Evolutionary conservation across 2,329 filamentous ascomycete genomes (phyloP), one percentile per base, ranked within the genome.

Genomic region (Sclerotinia minor): DNA sequence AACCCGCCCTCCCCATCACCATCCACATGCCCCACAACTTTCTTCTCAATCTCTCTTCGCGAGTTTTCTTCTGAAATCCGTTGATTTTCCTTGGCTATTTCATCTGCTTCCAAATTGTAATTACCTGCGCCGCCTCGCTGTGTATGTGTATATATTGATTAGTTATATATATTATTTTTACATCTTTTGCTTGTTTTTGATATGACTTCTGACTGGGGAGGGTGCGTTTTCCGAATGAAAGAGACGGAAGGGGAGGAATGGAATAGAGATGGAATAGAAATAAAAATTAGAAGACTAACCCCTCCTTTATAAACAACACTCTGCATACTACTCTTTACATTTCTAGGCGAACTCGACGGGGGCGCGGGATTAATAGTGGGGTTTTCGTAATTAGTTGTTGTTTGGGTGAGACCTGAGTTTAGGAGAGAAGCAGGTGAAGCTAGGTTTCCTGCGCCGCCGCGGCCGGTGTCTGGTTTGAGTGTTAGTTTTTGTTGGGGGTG

Each of bases 381-480:
- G 5, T 70, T 70, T 11, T 65, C 65, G 26, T 66, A 69, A 15
- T 68, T 45, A 38, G 70, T 69, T 21, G 49, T 52, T 3, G 64
- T 60, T 65, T 71, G 69, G 24, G 68, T 32, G 24, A 73, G 65
- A 35, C 69, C 71, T 35, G 70, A 60, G 21, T 70, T 64, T 38
- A 57, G 38, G 44, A 73, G 72, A 26, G 71, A 65, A 5, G 68
- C 65, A 13, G 74, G 72, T n/a, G 70, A 67, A 64, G 82, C 75
- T 74, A 83, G 87, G 79, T 89, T 89, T 49, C 87, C 87, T 1
- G 86, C 85, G 26, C 87, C 87, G 71, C 87, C 87, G 68, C 87
- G 84, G 65, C 87, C 87, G 55, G 74, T 73, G 32, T 66, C 41
- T 58, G 24, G n/a, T 24, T 21, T 21, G 17, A 32, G 53, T 24